A percentile compares a stretch with the other conserved stretches of the same genome.
phyloP scores from a whole-genome alignment of 2,329 filamentous ascomycete genomes.

The Microdochium trichocladiopsis region DNA sequence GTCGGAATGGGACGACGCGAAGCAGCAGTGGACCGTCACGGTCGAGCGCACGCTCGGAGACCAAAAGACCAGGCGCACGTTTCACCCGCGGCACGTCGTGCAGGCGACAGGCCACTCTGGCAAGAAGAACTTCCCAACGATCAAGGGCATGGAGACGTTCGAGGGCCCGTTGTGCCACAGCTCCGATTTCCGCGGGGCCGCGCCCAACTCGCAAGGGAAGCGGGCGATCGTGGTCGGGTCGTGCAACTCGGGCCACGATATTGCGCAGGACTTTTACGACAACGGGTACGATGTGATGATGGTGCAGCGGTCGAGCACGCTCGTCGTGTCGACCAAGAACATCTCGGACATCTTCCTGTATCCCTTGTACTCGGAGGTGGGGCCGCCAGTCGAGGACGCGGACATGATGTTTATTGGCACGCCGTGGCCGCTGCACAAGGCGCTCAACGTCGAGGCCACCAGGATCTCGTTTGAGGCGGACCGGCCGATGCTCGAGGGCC shows the following conservation, averaged over 20 bases:
- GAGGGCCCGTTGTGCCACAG: constrained; percentile 48
- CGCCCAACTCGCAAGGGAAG: constrained; percentile 28
- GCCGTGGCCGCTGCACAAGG: constrained; percentile 54
- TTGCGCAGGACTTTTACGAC: constrained; percentile 49
- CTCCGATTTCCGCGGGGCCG: constrained; percentile 37
- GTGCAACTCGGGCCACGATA: constrained; percentile 45
- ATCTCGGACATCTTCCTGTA: constrained; percentile 45
- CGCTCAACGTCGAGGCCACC: constrained; percentile 41
- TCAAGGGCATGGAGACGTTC: constrained; percentile 48
- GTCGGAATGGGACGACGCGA: constrained; percentile 37
- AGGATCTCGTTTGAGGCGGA: constrained; percentile 26
- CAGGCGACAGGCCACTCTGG: constrained; percentile 64
- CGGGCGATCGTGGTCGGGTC: constrained; percentile 50
- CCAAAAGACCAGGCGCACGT: constrained; percentile 37
- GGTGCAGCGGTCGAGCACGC: constrained; percentile 51
- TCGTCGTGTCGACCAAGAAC: constrained; percentile 42
- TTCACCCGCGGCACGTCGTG: constrained; percentile 57
- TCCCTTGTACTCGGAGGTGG: constrained; percentile 39
- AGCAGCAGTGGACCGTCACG: constrained; percentile 46
- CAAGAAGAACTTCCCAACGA: constrained; percentile 51
- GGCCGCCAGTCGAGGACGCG: constrained; percentile 57
- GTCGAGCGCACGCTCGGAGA: constrained; percentile 17
- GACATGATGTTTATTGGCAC: constrained; percentile 54
- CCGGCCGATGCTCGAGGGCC: constrained; percentile 32
- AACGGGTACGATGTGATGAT: constrained; percentile 53